Percentiles rank a stretch among this genome's conserved stretches.
Evolutionary conservation across 164 flowering plant genomes (phyloP).

Genomic region (Stephania cephalantha): DNA sequence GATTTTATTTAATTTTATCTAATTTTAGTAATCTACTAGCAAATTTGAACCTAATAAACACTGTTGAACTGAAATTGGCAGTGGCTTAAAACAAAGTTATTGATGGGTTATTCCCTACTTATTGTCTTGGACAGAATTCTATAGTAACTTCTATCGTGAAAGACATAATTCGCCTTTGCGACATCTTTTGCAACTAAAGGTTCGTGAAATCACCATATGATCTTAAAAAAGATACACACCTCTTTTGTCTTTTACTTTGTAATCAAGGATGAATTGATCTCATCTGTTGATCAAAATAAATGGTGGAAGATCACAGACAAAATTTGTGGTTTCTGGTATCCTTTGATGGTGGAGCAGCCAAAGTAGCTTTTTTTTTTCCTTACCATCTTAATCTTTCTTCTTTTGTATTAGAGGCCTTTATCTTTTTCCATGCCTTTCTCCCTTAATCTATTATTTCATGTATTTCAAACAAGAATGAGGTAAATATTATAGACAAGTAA

Average conservation of each 20-base stretch:
- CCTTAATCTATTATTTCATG: no score
- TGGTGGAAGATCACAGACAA: not conserved
- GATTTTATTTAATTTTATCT: slow-evolving; percentile 2
- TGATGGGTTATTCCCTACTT: not conserved
- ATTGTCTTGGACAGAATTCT: not conserved
- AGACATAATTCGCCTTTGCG: not conserved
- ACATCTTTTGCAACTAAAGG: not conserved
- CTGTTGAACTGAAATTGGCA: not conserved
- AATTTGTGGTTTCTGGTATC: not conserved
- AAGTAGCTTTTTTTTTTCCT: not conserved
- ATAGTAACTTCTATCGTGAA: not conserved
- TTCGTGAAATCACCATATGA: no score
- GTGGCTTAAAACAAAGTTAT: no score
- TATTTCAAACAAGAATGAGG: no score
- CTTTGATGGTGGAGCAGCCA: not conserved
- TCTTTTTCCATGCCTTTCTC: no score
- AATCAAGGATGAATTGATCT: not conserved
- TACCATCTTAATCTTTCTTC: not conserved
- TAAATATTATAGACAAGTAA: no score
- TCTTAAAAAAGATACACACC: no score
- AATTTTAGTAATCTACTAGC: not conserved
- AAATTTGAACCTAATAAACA: not conserved
- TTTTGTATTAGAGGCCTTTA: not conserved
- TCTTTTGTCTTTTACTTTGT: no score
- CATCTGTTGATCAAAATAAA: not conserved